Evolutionary conservation across 2,329 filamentous ascomycete species (phyloP).

Genomic region (Biscogniauxia marginata): DNA sequence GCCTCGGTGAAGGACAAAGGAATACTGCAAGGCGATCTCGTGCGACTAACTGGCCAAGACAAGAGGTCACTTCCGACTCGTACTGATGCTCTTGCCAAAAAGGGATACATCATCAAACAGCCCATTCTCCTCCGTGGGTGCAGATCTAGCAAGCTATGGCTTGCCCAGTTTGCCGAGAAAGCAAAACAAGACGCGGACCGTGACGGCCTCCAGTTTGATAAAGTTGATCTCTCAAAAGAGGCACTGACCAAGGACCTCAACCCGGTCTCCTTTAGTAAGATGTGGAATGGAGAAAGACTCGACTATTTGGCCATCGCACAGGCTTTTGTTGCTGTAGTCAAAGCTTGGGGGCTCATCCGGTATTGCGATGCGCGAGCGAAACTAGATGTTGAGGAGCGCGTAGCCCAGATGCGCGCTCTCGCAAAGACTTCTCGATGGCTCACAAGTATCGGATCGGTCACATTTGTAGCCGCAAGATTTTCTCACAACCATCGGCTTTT

Average conservation of each 20-base stretch:
- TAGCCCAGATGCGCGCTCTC: slow-evolving; percentile 59
- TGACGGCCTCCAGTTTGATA: slow-evolving; percentile 31
- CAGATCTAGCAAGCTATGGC: slow-evolving; percentile 63
- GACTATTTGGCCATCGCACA: slow-evolving; percentile 58
- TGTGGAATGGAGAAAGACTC: slow-evolving; percentile 58
- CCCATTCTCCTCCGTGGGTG: slow-evolving; percentile 57
- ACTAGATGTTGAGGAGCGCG: slow-evolving; percentile 52
- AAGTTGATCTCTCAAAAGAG: slow-evolving; percentile 40
- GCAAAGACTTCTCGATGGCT: slow-evolving; percentile 59
- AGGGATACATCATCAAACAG: slow-evolving; percentile 62
- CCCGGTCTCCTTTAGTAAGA: slow-evolving; percentile 54
- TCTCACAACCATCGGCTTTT: slow-evolving; percentile 49
- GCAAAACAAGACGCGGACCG: slow-evolving; percentile 42
- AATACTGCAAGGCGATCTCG: slow-evolving; percentile 60
- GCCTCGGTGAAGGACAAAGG: slow-evolving; percentile 53
- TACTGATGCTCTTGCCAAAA: slow-evolving; percentile 57
- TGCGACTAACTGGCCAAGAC: slow-evolving; percentile 57
- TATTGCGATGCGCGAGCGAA: slow-evolving; percentile 58
- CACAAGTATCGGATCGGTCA: slow-evolving; percentile 53
- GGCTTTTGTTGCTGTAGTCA: slow-evolving; percentile 55
- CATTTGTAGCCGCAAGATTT: slow-evolving; percentile 57
- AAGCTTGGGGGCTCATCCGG: slow-evolving; percentile 58
- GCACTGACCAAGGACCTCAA: slow-evolving; percentile 45
- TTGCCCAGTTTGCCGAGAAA: slow-evolving; percentile 48
- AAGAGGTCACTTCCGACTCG: slow-evolving; percentile 63